Percentiles rank a stretch among this genome's conserved stretches.
These are phyloP conservation scores for Aspergillus wentii DNA, from an alignment of 495 filamentous ascomycete genomes.

Conservation along the genomic window DNA sequence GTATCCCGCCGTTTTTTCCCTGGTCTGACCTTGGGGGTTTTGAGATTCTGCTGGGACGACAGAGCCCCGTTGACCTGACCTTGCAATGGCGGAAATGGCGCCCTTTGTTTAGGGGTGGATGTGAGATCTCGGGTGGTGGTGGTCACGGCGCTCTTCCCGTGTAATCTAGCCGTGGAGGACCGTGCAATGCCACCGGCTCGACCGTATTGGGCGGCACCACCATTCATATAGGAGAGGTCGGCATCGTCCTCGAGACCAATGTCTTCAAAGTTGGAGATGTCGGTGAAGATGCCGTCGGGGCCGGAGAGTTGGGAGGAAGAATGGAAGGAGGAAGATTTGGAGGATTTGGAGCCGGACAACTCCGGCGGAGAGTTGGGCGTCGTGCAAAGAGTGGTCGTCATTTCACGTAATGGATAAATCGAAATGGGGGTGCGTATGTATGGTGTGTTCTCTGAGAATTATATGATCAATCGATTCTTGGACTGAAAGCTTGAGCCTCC, in stretches of 20 bases:
- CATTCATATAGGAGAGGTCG: constrained; percentile 22
- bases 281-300: constrained; percentile 58
- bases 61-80: constrained; percentile 23
- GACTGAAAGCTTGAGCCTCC: no score
- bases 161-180: constrained; percentile 28
- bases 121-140: constrained; percentile 40
- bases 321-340: constrained; percentile 83
- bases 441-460: no score
- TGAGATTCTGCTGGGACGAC: constrained; percentile 12
- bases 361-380: constrained; percentile 77
- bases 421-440: background rate
- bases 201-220: constrained; percentile 21
- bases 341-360: constrained; percentile 79
- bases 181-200: constrained; percentile 24
- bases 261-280: constrained; percentile 85
- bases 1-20: constrained; percentile 20
- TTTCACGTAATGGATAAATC: constrained; percentile 42
- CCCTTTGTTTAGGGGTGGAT: constrained; percentile 43
- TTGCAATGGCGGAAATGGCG: constrained; percentile 25
- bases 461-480: no score
- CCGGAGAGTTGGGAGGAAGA: constrained; percentile 68
- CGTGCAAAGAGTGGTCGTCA: constrained; percentile 52
- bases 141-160: constrained; percentile 24
- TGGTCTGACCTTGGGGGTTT: constrained; percentile 16
- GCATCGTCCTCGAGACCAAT: constrained; percentile 77